Conservation (phyloP, 441 rosid genomes). For the Geranium incanum region DNA sequence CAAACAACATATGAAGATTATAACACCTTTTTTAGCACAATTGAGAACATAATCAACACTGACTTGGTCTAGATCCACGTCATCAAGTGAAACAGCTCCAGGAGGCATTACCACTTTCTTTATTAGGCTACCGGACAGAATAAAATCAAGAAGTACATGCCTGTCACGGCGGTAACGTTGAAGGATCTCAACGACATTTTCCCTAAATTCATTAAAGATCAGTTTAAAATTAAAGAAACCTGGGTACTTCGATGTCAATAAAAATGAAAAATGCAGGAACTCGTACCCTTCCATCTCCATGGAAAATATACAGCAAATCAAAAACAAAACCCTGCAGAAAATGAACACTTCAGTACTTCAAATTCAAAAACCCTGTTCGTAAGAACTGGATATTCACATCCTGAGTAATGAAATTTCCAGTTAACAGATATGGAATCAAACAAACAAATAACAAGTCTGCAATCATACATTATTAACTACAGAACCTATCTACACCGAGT, state of each 20-base stretch:
- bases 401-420: conserved; percentile 15
- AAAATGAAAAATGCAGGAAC: conserved; percentile 7
- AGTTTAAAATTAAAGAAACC: conserved; percentile 1
- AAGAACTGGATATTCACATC: conserved; percentile 13
- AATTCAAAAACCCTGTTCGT: conserved; percentile 16
- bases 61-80: conserved; percentile 97
- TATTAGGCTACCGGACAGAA: conserved; percentile 74
- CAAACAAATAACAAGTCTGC: not conserved
- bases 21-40: conserved; percentile 78
- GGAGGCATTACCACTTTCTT: conserved; percentile 98
- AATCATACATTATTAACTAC: not conserved
- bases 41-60: conserved; percentile 86
- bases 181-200: conserved; percentile 59
- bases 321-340: not conserved
- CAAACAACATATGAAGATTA: not conserved
- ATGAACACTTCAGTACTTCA: not conserved
- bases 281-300: conserved; percentile 49
- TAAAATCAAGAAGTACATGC: conserved; percentile 65
- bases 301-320: conserved; percentile 16
- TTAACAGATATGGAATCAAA: not conserved
- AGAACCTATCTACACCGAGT: not conserved
- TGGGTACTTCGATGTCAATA: not conserved
- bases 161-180: conserved; percentile 89
- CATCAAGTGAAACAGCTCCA: conserved; percentile 91
- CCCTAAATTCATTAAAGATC: conserved; percentile 37